Evolutionary conservation across 2,329 filamentous ascomycete genomes (phyloP).

Genomic region (Botryotinia globosa): DNA sequence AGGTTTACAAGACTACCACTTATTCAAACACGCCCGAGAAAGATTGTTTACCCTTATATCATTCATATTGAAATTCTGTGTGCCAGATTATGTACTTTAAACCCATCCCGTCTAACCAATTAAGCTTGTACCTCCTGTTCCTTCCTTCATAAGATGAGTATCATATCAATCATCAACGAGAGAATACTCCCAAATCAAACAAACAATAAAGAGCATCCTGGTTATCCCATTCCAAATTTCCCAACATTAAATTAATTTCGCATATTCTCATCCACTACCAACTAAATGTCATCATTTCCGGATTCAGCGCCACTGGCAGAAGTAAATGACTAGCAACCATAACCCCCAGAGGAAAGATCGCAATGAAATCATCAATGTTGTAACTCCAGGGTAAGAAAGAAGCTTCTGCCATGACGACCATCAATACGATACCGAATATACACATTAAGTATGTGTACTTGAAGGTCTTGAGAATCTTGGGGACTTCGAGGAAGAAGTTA

Average conservation of each 20-base stretch:
- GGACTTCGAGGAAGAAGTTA: constrained; percentile 22
- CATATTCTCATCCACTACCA: constrained; percentile 4
- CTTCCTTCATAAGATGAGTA: not conserved
- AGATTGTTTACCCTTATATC: too few species aligned
- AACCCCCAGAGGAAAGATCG: constrained; percentile 14
- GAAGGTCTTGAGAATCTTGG: constrained; percentile 18
- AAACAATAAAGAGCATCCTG: not conserved
- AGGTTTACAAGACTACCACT: not conserved
- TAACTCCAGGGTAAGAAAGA: constrained; percentile 18
- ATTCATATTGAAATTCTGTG: not conserved
- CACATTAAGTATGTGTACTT: constrained; percentile 20
- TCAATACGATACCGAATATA: not conserved
- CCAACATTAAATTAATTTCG: not conserved
- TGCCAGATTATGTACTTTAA: not conserved
- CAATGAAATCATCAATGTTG: constrained; percentile 15
- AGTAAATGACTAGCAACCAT: constrained; percentile 18
- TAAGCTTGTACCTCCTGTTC: not conserved
- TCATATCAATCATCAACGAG: not conserved
- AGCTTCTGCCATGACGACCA: constrained; percentile 15
- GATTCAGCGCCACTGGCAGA: constrained; percentile 17
- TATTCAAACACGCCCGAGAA: not conserved
- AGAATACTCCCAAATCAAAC: not conserved
- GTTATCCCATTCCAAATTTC: not conserved
- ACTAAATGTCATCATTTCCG: constrained; percentile 22
- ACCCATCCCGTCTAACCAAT: not conserved